These are phyloP conservation scores for Cladosporium phlei DNA, from an alignment of 2,329 filamentous ascomycete genomes.

Conservation along the genomic window DNA sequence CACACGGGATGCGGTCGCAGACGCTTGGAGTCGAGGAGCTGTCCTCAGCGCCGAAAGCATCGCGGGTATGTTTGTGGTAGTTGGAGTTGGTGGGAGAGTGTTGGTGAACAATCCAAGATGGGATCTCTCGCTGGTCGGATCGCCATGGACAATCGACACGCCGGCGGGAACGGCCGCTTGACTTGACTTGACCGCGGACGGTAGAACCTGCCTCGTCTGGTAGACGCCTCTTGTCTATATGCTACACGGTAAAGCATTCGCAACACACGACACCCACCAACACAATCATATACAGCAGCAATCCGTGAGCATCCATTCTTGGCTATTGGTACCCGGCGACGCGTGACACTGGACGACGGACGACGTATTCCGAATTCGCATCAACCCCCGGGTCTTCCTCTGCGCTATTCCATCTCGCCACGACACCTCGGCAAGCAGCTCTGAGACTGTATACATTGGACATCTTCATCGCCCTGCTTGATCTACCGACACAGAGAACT, in stretches of 20 bases:
- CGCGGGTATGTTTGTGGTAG: not conserved
- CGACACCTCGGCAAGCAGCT: conserved; percentile 5
- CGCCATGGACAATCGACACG: too few species aligned
- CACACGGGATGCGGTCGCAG: not conserved
- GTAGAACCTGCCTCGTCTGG: too few species aligned
- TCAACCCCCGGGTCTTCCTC: not conserved
- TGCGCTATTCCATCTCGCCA: conserved; percentile 6
- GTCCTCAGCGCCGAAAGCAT: conserved; percentile 13
- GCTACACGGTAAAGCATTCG: too few species aligned
- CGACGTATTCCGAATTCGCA: too few species aligned
- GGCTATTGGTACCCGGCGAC: not conserved
- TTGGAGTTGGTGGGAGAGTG: not conserved
- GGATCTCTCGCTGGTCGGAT: too few species aligned
- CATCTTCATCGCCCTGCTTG: not conserved
- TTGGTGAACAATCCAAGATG: not conserved
- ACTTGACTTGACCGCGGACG: too few species aligned
- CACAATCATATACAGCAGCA: not conserved
- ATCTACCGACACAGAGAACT: not conserved
- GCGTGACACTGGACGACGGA: not conserved
- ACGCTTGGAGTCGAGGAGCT: conserved; percentile 9
- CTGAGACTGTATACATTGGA: not conserved
- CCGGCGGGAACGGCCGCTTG: too few species aligned
- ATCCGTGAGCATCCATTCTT: not conserved
- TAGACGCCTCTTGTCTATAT: too few species aligned
- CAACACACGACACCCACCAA: conserved; percentile 1